phyloP scores from a whole-genome alignment of 768 basidiomycete genomes.

The Gautieria morchelliformis region DNA sequence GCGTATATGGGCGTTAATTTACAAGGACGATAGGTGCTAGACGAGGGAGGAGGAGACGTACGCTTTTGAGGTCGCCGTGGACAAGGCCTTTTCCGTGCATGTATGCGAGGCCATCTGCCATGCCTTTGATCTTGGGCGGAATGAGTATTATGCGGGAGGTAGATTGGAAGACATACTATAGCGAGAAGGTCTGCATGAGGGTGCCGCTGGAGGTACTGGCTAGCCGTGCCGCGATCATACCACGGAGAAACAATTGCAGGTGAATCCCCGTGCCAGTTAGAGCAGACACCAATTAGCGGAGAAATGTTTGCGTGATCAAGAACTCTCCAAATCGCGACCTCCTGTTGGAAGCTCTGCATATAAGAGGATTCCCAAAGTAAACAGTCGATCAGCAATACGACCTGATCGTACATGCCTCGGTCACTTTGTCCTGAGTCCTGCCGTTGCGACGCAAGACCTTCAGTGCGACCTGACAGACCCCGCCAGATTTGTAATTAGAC shows the following conservation, averaged over 20 bases:
- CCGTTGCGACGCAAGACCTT: too few species aligned
- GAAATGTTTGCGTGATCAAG: background rate
- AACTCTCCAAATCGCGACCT: too few species aligned
- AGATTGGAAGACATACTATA: background rate
- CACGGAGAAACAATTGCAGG: background rate
- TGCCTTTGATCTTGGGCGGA: background rate
- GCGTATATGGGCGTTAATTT: too few species aligned
- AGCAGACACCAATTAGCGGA: too few species aligned
- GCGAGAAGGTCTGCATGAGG: background rate
- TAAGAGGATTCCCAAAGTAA: too few species aligned
- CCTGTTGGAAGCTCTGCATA: too few species aligned
- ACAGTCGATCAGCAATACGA: too few species aligned
- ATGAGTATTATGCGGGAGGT: background rate
- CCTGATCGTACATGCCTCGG: too few species aligned
- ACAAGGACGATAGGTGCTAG: too few species aligned
- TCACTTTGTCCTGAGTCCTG: too few species aligned
- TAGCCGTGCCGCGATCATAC: background rate
- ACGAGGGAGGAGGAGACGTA: background rate
- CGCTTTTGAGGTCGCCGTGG: constrained; percentile 8
- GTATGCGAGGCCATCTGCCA: constrained; percentile 2
- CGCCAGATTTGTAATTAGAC: too few species aligned
- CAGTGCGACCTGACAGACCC: too few species aligned
- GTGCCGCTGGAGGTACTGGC: background rate
- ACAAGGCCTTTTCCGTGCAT: constrained; percentile 3
- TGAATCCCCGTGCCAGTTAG: background rate